These are phyloP conservation scores for Agaricus bisporus DNA, from an alignment of 768 basidiomycete genomes.

Conservation along the genomic window DNA sequence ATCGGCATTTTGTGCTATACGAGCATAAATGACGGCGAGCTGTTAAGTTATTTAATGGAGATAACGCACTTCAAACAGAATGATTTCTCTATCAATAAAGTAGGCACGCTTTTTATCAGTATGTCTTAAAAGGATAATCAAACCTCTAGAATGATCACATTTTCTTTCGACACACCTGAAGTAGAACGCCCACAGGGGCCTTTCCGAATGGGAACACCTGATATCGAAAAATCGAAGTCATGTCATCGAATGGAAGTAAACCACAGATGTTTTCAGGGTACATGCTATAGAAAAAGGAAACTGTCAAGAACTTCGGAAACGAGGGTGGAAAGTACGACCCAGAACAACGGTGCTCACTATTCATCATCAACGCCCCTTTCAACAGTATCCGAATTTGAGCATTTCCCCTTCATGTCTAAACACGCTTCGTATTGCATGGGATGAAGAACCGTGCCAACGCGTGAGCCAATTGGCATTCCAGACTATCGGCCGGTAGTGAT, in stretches of 20 bases:
- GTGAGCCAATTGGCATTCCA: no score
- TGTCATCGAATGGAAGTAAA: neutral
- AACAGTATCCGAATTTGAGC: neutral
- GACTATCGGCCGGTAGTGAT: no score
- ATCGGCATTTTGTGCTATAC: neutral
- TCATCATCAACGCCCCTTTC: neutral
- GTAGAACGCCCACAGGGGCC: no score
- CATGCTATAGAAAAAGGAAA: neutral
- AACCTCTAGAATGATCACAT: neutral
- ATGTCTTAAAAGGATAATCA: no score
- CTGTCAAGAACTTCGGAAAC: neutral
- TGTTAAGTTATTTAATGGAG: no score
- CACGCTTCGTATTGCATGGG: no score
- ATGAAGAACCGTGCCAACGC: no score
- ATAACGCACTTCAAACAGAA: no score
- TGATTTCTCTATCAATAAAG: no score
- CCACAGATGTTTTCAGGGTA: neutral
- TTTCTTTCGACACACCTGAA: no score
- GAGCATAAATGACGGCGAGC: neutral
- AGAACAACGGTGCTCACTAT: neutral
- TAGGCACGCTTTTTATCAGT: no score
- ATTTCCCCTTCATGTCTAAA: neutral
- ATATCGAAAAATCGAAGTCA: neutral
- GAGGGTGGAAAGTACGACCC: constrained; percentile 7
- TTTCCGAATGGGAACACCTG: neutral